These are phyloP conservation scores for Mycena olivaceomarginata DNA, from an alignment of 768 basidiomycete species.

Conservation along the genomic window DNA sequence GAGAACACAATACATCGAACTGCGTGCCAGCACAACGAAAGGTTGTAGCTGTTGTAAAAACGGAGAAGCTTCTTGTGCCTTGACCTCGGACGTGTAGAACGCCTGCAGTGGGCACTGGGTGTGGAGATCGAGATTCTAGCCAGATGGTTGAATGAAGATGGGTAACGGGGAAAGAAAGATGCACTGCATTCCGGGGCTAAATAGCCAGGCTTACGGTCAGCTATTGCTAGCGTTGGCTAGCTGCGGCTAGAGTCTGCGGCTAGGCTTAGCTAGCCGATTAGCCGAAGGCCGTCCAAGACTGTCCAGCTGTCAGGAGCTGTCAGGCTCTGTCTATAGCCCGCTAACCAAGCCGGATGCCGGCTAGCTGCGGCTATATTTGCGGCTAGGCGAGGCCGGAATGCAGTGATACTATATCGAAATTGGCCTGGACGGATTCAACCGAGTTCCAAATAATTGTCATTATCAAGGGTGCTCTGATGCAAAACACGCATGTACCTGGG, in stretches of 20 bases:
- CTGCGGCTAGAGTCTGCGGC: too few relatives aligned
- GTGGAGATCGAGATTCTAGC: constrained; percentile 58
- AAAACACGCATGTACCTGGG: constrained; percentile 28
- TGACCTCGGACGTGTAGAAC: constrained; percentile 64
- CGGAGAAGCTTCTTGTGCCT: constrained; percentile 55
- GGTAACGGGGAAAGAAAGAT: neutral
- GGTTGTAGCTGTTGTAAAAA: constrained; percentile 63
- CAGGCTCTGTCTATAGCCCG: too few relatives aligned
- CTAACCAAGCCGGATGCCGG: too few relatives aligned
- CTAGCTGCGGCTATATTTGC: too few relatives aligned
- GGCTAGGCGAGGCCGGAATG: too few relatives aligned
- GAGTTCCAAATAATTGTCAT: neutral
- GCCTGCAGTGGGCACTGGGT: constrained; percentile 46
- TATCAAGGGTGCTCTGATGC: neutral
- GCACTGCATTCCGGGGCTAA: too few relatives aligned
- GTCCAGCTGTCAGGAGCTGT: too few relatives aligned
- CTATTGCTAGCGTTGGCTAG: too few relatives aligned
- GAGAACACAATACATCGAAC: constrained; percentile 62
- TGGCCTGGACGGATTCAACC: constrained; percentile 67
- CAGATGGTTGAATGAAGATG: neutral
- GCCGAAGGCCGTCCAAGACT: too few relatives aligned
- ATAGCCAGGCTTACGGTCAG: too few relatives aligned
- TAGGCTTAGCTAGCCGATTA: too few relatives aligned
- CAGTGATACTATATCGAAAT: too few relatives aligned
- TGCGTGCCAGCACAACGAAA: constrained; percentile 53